Evolutionary conservation across 805 yeast species (phyloP).

Genomic region (Yarrowia yakushimensis): DNA sequence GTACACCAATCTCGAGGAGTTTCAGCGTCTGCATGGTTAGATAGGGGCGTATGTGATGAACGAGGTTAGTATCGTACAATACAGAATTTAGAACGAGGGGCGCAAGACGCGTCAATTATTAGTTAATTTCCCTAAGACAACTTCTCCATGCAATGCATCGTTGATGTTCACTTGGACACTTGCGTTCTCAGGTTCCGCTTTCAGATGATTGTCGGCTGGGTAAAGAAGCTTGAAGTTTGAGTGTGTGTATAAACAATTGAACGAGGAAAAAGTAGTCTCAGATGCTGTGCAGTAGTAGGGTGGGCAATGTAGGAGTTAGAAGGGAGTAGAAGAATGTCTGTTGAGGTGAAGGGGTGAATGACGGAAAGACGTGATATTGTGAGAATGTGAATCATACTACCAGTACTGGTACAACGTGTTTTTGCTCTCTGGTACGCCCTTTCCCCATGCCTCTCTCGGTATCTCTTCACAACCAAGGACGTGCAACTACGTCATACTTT

Average conservation of each 20-base stretch:
- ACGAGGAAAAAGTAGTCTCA: no score
- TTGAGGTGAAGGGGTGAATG: no score
- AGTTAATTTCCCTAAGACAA: not conserved
- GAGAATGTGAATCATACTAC: no score
- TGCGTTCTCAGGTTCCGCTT: not conserved
- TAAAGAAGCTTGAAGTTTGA: not conserved
- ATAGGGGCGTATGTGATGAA: not conserved
- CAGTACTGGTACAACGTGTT: no score
- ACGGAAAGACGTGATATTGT: no score
- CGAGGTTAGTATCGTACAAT: no score
- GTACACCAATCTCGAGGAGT: conserved; percentile 31
- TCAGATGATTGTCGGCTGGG: not conserved
- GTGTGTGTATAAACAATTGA: not conserved
- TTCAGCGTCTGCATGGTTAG: conserved; percentile 3
- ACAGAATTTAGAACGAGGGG: not conserved
- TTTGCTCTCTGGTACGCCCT: no score
- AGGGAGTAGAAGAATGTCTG: no score
- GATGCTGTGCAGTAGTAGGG: not conserved
- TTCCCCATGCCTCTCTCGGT: no score
- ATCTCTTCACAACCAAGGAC: no score
- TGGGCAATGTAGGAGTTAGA: not conserved
- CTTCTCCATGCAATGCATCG: not conserved
- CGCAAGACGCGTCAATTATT: no score
- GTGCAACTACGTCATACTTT: not conserved
- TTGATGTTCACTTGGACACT: not conserved